These are phyloP conservation scores for Cladorrhinum sp. DNA, from an alignment of 2,329 filamentous ascomycete genomes.

Conservation along the genomic window DNA sequence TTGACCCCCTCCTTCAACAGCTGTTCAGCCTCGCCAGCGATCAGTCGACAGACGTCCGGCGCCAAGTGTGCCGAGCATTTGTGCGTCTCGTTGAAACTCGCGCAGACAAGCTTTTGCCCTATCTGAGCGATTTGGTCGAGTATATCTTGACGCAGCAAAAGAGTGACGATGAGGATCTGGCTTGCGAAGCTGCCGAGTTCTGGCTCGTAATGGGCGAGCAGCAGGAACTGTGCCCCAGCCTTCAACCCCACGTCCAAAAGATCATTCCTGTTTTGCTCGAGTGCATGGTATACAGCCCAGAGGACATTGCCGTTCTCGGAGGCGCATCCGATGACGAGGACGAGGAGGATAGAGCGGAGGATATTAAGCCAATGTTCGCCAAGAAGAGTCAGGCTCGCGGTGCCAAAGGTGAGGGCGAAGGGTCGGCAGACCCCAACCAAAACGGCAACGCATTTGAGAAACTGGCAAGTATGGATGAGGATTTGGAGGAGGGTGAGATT, in stretches of 20 bases:
- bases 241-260: slow-evolving; percentile 75
- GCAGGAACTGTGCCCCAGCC: slow-evolving; percentile 68
- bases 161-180: slow-evolving; percentile 81
- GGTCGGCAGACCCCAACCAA: slow-evolving; percentile 49
- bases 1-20: slow-evolving; percentile 78
- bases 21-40: slow-evolving; percentile 82
- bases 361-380: slow-evolving; percentile 90
- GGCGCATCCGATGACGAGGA: slow-evolving; percentile 87
- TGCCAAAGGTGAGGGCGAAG: slow-evolving; percentile 47
- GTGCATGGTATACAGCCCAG: slow-evolving; percentile 94
- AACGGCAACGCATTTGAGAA: slow-evolving; percentile 57
- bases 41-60: slow-evolving; percentile 73
- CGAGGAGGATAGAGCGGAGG: slow-evolving; percentile 81
- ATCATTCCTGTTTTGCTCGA: slow-evolving; percentile 89
- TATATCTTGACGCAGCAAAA: slow-evolving; percentile 91
- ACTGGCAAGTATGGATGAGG: slow-evolving; percentile 62
- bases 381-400: slow-evolving; percentile 61
- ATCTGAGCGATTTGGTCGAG: slow-evolving; percentile 83
- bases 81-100: slow-evolving; percentile 87
- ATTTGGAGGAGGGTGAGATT: slow-evolving; percentile 85
- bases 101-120: slow-evolving; percentile 84
- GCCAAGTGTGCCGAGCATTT: slow-evolving; percentile 91
- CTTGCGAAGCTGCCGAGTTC: slow-evolving; percentile 93
- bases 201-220: slow-evolving; percentile 94
- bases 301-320: slow-evolving; percentile 83